Conservation (phyloP, 1,284 basidiomycete genomes). For the Fomitopsis betulina region DNA sequence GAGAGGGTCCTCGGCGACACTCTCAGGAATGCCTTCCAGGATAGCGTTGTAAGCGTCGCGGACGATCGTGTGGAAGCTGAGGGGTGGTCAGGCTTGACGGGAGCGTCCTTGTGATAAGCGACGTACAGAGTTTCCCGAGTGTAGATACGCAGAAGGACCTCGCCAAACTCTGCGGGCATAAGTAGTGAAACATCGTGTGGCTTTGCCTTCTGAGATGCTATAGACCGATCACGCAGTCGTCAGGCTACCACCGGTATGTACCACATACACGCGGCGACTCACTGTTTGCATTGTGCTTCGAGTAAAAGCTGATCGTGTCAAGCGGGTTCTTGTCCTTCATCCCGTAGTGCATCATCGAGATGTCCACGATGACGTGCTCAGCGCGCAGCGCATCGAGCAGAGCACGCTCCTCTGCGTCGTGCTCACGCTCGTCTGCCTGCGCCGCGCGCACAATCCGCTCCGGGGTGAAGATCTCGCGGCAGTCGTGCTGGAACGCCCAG, state of each 20-base stretch:
- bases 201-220: slow-evolving; percentile 41
- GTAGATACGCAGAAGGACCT: slow-evolving; percentile 60
- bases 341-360: slow-evolving; percentile 65
- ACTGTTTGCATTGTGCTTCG: slow-evolving; percentile 61
- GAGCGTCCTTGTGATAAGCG: background rate
- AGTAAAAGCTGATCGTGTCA: slow-evolving; percentile 66
- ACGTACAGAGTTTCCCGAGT: slow-evolving; percentile 51
- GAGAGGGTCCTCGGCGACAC: background rate
- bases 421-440: slow-evolving; percentile 25
- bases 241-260: slow-evolving; percentile 1
- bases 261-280: slow-evolving; percentile 15
- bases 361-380: slow-evolving; percentile 59
- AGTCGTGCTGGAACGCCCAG: slow-evolving; percentile 38
- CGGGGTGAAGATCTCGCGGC: slow-evolving; percentile 45
- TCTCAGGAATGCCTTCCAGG: slow-evolving; percentile 27
- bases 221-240: too few species aligned
- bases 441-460: slow-evolving; percentile 50
- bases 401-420: slow-evolving; percentile 19
- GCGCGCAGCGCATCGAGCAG: slow-evolving; percentile 34
- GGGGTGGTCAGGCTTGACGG: background rate
- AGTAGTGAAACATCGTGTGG: slow-evolving; percentile 58
- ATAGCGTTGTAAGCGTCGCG: slow-evolving; percentile 64
- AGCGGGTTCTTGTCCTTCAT: slow-evolving; percentile 69
- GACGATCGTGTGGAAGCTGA: slow-evolving; percentile 49
- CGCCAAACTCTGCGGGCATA: slow-evolving; percentile 58